Base-by-base conservation (phyloP, 306 rosid species). In the Lathyrus sativus region DNA sequence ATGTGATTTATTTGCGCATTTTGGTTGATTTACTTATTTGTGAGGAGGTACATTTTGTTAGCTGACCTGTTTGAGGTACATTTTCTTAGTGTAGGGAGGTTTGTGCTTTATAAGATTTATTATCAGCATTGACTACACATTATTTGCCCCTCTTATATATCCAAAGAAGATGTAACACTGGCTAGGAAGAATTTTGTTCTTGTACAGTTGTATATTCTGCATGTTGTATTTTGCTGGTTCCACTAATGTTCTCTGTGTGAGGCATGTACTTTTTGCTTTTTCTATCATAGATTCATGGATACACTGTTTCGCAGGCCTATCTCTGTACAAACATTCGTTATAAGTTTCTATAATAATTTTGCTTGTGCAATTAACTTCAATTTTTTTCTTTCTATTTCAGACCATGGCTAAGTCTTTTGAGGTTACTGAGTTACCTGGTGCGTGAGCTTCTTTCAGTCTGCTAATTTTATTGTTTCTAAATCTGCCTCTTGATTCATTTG, bases 351-450 rank as follows among this genome's bases (percentile, higher is more conserved):
- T 39, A 45, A 48, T 46, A 45, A 48, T 42, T 74, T 50, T 43
- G 4, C 19, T 45, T 14, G 62, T 54, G 72, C 35, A 65, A 50
- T 79, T 83, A 76, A 85, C 74, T 69, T 73, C 14, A 71, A 58
- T 76, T 41, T 60, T 49, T 69, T 76, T 70, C 26, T 22, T 66
- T 63, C 53, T 74, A 58, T 74, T 81, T 43, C 99, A 93, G 99
- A 84, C 92, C 71, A 87, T 93, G 97, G 95, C 93, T 12, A 90
- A 90, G 79, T 93, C 99, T 68, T 93, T 93, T 87, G 99, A 93
- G 92, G 95, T 84, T 76, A 90, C 99, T 1, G 99, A 93, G 80
- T 82, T 93, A 75, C 99, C 99, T 81, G 99, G 99, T 93, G 77
- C 63, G 63, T 49, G 13, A 72, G 24, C 42, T 9, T 58, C 43